Evolutionary conservation across 345 rosid species (phyloP), one percentile per base, ranked within the genome.

Genomic region (Brassica nigra): DNA sequence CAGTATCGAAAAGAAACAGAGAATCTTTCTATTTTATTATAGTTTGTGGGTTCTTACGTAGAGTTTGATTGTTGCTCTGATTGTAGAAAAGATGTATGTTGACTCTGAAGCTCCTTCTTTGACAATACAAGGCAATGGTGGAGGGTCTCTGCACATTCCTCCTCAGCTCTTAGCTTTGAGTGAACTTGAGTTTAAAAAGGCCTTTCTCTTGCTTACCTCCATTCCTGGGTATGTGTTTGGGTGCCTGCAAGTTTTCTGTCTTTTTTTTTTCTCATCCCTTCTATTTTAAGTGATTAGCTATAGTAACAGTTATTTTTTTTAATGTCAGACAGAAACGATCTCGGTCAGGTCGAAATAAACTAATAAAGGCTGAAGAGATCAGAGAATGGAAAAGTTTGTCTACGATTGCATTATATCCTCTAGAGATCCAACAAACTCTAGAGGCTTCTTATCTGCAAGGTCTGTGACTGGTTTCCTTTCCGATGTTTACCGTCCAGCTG

Each of bases 131-230:
- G 8, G 0, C 14, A 27, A 61, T 28, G 64, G 49, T 23, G 27
- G 34, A 33, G 27, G 27, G 27, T 78, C 89, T 3, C 86, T 89
- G 2, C 27, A 23, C 27, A 23, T 23, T 23, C 27, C 27, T 23
- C 27, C 27, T 23, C 27, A 23, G 27, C 27, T 85, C 7, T 54
- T 77, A 63, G 92, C 91, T 4, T 82, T 90, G 68, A 81, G 87
- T 8, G 90, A 87, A 29, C 90, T 91, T 0, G 93, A 93, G 62
- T 91, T 89, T 37, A 77, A 87, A 10, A 91, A 88, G 67, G 85
- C 83, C 4, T 93, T 93, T 74, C 81, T 93, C 2, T 73, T 93
- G 6, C 74, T 90, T 34, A 89, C 72, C 82, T 93, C 90, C 67
- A 78, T 88, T 39, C 47, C 47, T 8, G 12, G 47, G 47, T 39